Percentiles rank a stretch among this genome's conserved stretches.
Evolutionary conservation across 176 grass and related monocot species (phyloP).

Genomic region (Areca catechu): DNA sequence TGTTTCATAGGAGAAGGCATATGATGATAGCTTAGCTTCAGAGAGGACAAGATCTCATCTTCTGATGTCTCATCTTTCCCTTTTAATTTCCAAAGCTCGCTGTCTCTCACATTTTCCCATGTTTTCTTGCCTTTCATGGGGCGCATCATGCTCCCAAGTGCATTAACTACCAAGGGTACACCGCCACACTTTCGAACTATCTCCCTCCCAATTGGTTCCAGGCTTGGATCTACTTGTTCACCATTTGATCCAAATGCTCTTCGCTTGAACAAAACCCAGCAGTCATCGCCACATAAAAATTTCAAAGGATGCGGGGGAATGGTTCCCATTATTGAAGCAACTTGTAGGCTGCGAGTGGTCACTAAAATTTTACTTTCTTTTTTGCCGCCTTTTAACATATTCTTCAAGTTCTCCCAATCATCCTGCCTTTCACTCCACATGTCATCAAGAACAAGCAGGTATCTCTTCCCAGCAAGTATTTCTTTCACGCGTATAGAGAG

Average conservation of each 20-base stretch:
- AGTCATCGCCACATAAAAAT: constrained; percentile 11
- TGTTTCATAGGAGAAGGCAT: background rate
- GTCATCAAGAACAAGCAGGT: constrained; percentile 18
- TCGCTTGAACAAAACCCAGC: constrained; percentile 11
- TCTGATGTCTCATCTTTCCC: background rate
- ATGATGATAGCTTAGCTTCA: background rate
- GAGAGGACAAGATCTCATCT: too few relatives aligned
- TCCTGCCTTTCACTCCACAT: constrained; percentile 5
- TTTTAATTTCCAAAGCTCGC: constrained; percentile 17
- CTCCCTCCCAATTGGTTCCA: constrained; percentile 6
- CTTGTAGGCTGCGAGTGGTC: constrained; percentile 6
- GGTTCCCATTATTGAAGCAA: constrained; percentile 3
- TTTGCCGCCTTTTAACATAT: constrained; percentile 10
- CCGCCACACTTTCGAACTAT: constrained; percentile 16
- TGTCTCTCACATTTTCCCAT: constrained; percentile 18
- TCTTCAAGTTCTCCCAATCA: constrained; percentile 12
- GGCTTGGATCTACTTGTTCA: background rate
- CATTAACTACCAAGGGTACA: constrained; percentile 16
- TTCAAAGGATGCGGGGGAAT: constrained; percentile 1
- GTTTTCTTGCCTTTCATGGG: background rate
- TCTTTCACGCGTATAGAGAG: constrained; percentile 1
- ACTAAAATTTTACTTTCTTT: constrained; percentile 17
- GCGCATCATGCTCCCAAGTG: constrained; percentile 7
- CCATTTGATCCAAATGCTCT: constrained; percentile 1
- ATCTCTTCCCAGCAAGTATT: constrained; percentile 8